Evolutionary conservation across 2,329 filamentous ascomycete genomes (phyloP).

Genomic region (Sporothrix pallida): DNA sequence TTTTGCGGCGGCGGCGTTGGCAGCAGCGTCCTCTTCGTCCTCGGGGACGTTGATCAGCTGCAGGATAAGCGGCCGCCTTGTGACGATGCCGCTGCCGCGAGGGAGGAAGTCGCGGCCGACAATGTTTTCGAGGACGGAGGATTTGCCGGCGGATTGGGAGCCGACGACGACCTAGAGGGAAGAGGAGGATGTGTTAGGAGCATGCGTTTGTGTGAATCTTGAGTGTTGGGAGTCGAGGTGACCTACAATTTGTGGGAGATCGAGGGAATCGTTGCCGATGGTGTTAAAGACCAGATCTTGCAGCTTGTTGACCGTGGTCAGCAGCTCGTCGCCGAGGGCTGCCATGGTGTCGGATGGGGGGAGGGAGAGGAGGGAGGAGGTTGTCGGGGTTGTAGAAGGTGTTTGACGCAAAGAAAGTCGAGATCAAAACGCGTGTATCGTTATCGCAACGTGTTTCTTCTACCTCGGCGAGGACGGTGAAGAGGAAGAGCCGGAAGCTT

Average conservation of each 20-base stretch:
- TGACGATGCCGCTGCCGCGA: constrained; percentile 95
- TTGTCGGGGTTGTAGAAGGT: background rate
- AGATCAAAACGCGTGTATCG: constrained; percentile 16
- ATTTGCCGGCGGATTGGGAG: constrained; percentile 97
- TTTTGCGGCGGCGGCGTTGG: constrained; percentile 47
- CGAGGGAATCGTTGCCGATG: constrained; percentile 97
- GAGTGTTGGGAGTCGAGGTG: no score
- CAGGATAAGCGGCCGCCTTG: constrained; percentile 88
- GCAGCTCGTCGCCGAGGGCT: constrained; percentile 91
- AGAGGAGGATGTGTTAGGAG: constrained; percentile 34
- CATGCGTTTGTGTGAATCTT: background rate
- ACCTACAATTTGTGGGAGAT: constrained; percentile 96
- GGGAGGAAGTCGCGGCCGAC: constrained; percentile 97
- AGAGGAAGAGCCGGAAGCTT: background rate
- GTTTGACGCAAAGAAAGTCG: background rate
- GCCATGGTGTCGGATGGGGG: constrained; percentile 68
- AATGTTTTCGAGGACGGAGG: constrained; percentile 97
- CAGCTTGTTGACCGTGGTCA: constrained; percentile 95
- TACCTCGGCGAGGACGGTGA: constrained; percentile 15
- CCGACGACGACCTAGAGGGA: constrained; percentile 85
- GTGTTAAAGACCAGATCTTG: constrained; percentile 99
- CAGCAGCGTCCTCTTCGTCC: constrained; percentile 70
- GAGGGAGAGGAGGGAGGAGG: background rate
- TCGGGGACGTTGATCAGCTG: constrained; percentile 97
- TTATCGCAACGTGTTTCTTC: constrained; percentile 1